Base-by-base conservation (phyloP, 1,284 basidiomycete species). In the Ustilago lituana region DNA sequence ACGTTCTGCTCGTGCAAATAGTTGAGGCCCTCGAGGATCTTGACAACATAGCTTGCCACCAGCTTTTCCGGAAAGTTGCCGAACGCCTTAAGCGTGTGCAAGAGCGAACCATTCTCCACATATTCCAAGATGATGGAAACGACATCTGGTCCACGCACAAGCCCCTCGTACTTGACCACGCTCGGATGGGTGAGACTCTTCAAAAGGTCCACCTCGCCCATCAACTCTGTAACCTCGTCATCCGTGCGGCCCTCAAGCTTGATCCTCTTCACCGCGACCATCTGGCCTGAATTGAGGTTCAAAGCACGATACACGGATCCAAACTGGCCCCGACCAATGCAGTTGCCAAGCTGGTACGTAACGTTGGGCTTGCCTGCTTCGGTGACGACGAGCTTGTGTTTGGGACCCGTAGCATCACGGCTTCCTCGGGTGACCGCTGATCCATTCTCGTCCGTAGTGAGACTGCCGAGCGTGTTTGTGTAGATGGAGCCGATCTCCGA, bases 201-300 rank as follows among this genome's bases (percentile, higher is more conserved):
- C n/a, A 99, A 88, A 66, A 98, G 97, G 83, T 95, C 92, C 64
- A 98, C 98, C 84, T 99, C 96, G 82, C 96, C 93, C 79, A 98
- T 96, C 62, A 99, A 96, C 84, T 98, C 95, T 82, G 96, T 94
- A 82, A 98, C 96, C 85, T 99, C 96, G 80, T 98, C 96, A 83
- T 98, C 95, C 49, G 94, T 94, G 35, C 73, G 90, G 78, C 91
- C 93, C 84, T 98, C 96, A 29, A 99, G 88, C 85, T 98, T 94
- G 83, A 98, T 98, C 73, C 98, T 94, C 88, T 98, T 97, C 85
- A 97, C 96, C 1, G 80, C 80, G 8, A 82, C 79, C 44, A 67
- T 68, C 32, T 48, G 44, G 10, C 78, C 60, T 14, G 74, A 74
- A 14, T 70, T 91, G 76, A 96, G 84, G 82, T 97, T 94, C 56